Conservation (phyloP, 163 green algal genomes). For the Scenedesmus sp. region DNA sequence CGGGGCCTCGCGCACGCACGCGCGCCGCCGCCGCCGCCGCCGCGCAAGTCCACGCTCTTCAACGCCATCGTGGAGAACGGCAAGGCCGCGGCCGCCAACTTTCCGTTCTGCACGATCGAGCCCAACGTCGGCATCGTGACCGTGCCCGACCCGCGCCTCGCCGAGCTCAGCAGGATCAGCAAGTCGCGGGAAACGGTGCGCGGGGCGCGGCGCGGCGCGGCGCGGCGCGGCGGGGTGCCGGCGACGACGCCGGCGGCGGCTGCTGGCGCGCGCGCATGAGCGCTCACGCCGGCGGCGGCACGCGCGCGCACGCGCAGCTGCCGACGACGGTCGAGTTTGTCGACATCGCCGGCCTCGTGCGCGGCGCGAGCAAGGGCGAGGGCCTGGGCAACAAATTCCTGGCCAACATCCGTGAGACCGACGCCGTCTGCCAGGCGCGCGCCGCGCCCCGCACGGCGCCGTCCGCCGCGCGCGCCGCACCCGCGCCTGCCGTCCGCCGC, state of each 20-base stretch:
- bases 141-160: slow-evolving; percentile 89
- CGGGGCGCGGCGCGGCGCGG: not conserved
- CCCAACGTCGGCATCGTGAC: slow-evolving; percentile 94
- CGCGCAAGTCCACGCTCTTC: slow-evolving; percentile 87
- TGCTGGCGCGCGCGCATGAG: no score
- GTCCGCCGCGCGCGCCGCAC: not conserved
- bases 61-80: slow-evolving; percentile 89
- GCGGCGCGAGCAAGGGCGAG: slow-evolving; percentile 80
- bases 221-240: no score
- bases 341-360: slow-evolving; percentile 91
- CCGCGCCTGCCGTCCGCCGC: not conserved
- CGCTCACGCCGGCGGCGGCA: no score
- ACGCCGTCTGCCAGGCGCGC: slow-evolving; percentile 82
- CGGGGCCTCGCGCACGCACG: not conserved
- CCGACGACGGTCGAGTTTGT: slow-evolving; percentile 93
- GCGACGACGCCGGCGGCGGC: no score
- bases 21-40: not conserved
- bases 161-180: slow-evolving; percentile 75
- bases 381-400: slow-evolving; percentile 91
- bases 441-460: not conserved
- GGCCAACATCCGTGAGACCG: slow-evolving; percentile 82
- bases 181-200: slow-evolving; percentile 70
- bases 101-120: slow-evolving; percentile 99
- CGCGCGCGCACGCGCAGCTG: no score
- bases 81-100: slow-evolving; percentile 91